These are phyloP conservation scores for Glaciozyma martinii DNA, from an alignment of 768 basidiomycete species.

Conservation along the genomic window DNA sequence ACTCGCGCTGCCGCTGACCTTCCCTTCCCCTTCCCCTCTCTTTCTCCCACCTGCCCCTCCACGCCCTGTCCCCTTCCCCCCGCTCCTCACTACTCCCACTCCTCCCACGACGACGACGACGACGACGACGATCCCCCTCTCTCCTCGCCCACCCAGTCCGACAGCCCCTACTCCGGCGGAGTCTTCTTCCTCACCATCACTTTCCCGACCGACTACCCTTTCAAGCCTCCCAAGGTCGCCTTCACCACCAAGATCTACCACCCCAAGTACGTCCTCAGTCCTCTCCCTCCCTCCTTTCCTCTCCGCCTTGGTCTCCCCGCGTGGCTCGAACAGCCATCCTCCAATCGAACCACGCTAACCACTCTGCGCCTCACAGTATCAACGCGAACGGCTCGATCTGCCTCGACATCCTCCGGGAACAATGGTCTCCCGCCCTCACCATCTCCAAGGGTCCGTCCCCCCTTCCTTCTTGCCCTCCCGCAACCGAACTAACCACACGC, in stretches of 20 bases:
- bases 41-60: neutral
- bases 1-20: neutral
- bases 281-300: neutral
- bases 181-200: constrained; percentile 95
- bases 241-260: constrained; percentile 99
- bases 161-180: constrained; percentile 96
- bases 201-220: constrained; percentile 96
- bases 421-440: constrained; percentile 97
- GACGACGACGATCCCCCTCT: neutral
- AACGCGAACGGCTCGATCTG: constrained; percentile 99
- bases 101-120: no score
- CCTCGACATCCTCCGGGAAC: constrained; percentile 94
- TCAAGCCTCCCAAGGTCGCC: constrained; percentile 99
- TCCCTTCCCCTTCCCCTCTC: neutral
- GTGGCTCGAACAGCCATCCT: neutral
- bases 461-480: neutral
- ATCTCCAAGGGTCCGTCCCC: constrained; percentile 80
- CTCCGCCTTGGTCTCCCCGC: no score
- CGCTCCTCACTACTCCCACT: neutral
- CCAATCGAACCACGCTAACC: neutral
- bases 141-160: constrained; percentile 51
- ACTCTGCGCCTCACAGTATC: constrained; percentile 51
- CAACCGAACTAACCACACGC: neutral
- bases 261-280: constrained; percentile 52
- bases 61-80: neutral